Evolutionary conservation across 257 asterid genomes (phyloP).

Genomic region (Petrea volubilis): DNA sequence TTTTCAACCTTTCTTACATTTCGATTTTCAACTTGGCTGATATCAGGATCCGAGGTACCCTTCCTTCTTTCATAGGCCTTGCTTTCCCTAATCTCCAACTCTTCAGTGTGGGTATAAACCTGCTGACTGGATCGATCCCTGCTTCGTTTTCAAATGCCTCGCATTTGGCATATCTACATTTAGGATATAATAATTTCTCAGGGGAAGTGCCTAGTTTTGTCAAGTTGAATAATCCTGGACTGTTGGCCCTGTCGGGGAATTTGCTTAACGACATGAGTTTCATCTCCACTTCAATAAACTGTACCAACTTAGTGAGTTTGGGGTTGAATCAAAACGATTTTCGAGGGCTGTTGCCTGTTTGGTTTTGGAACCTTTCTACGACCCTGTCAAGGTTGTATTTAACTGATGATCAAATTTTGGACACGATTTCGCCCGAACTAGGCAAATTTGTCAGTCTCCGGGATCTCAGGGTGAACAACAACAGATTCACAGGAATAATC

Average conservation of each 20-base stretch:
- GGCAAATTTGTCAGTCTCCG: slow-evolving; percentile 19
- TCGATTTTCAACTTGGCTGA: slow-evolving; percentile 18
- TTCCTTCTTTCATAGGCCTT: slow-evolving; percentile 22
- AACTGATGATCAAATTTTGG: slow-evolving; percentile 13
- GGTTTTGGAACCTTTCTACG: slow-evolving; percentile 19
- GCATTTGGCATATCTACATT: slow-evolving; percentile 5
- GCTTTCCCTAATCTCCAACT: slow-evolving; percentile 22
- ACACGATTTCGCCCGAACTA: slow-evolving; percentile 23
- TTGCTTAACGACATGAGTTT: slow-evolving; percentile 23
- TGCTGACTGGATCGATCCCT: slow-evolving; percentile 25
- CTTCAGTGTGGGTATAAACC: slow-evolving; percentile 26
- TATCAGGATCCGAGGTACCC: slow-evolving; percentile 21
- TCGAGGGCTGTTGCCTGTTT: slow-evolving; percentile 19
- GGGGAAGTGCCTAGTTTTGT: slow-evolving; percentile 29
- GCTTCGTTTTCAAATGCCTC: slow-evolving; percentile 23
- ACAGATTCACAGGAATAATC: slow-evolving; percentile 27
- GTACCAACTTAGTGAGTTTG: slow-evolving; percentile 4
- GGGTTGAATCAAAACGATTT: slow-evolving; percentile 16
- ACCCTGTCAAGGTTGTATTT: not conserved
- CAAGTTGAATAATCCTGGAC: slow-evolving; percentile 20
- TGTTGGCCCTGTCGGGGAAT: slow-evolving; percentile 4
- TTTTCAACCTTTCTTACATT: slow-evolving; percentile 29
- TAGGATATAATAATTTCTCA: slow-evolving; percentile 12
- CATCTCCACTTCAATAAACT: slow-evolving; percentile 19
- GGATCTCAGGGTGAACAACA: slow-evolving; percentile 12